Conservation (phyloP, 192 early-diverging fungal species). For the Podila clonocystis region DNA sequence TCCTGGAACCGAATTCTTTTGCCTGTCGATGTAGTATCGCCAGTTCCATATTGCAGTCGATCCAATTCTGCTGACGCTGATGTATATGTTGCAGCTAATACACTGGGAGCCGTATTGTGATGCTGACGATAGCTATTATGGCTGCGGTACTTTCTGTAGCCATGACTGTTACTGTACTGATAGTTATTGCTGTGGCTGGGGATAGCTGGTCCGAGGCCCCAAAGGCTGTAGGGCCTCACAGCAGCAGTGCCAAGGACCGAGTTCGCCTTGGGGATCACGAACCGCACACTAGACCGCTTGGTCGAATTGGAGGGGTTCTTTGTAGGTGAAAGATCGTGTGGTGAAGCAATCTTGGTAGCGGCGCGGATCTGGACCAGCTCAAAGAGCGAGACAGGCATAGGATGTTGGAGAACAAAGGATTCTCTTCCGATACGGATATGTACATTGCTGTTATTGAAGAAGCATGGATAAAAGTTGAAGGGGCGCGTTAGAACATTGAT, state of each 20-base stretch:
- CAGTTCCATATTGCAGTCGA: not conserved
- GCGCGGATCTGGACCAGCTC: constrained; percentile 43
- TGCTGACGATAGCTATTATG: not conserved
- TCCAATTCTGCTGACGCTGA: no score
- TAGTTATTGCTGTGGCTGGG: constrained; percentile 10
- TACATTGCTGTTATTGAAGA: constrained; percentile 14
- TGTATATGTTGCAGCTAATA: no score
- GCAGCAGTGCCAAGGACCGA: constrained; percentile 42
- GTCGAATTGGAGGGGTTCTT: not conserved
- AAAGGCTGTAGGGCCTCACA: constrained; percentile 40
- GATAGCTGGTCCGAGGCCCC: constrained; percentile 32
- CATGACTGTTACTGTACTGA: constrained; percentile 9
- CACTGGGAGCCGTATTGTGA: not conserved
- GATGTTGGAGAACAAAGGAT: constrained; percentile 26
- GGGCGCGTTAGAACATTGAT: not conserved
- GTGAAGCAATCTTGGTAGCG: constrained; percentile 31
- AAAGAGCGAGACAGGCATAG: constrained; percentile 31
- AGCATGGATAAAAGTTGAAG: not conserved
- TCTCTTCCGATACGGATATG: constrained; percentile 36
- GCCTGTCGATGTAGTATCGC: not conserved
- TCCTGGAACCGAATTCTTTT: not conserved
- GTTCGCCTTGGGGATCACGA: constrained; percentile 38
- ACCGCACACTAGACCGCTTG: constrained; percentile 14
- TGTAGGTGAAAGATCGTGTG: constrained; percentile 10
- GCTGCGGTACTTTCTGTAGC: constrained; percentile 12